A percentile compares a stretch with the other conserved stretches of the same genome.
Evolutionary conservation across 192 early-diverging fungal genomes (phyloP).

Genomic region (Gonapodya sp.): DNA sequence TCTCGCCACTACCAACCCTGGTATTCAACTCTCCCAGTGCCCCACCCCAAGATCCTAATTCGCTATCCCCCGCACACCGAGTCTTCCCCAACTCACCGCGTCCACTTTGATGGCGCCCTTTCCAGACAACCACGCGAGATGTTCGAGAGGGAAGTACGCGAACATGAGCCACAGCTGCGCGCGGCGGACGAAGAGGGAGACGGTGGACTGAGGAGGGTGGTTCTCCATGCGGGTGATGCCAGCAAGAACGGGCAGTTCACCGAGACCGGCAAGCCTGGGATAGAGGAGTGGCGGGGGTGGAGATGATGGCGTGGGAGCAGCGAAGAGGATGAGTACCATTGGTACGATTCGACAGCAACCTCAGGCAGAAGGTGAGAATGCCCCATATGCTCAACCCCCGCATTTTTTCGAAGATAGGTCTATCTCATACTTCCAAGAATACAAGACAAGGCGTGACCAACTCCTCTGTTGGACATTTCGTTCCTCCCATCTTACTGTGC

Average conservation of each 20-base stretch:
- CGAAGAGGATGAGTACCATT: neutral
- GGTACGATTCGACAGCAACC: neutral
- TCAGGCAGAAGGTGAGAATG: no score
- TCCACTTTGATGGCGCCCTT: neutral
- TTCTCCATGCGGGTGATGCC: neutral
- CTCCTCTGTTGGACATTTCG: no score
- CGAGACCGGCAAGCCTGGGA: neutral
- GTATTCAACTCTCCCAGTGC: neutral
- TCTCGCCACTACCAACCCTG: no score
- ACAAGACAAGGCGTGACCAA: no score
- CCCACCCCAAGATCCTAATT: neutral
- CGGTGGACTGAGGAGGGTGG: neutral
- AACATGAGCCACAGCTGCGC: neutral
- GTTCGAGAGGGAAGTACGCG: neutral
- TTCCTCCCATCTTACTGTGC: no score
- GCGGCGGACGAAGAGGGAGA: neutral
- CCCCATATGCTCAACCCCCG: no score
- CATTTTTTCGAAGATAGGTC: no score
- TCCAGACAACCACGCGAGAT: neutral
- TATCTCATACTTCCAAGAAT: no score
- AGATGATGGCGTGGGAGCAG: neutral
- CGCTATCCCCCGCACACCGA: neutral
- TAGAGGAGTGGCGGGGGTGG: neutral
- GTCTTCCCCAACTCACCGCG: neutral
- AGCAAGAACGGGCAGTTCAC: neutral